A percentile compares a stretch with the other conserved stretches of the same genome.
These are phyloP conservation scores for Pythium monospermum DNA, from an alignment of 352 stramenopile genomes.

Conservation along the genomic window DNA sequence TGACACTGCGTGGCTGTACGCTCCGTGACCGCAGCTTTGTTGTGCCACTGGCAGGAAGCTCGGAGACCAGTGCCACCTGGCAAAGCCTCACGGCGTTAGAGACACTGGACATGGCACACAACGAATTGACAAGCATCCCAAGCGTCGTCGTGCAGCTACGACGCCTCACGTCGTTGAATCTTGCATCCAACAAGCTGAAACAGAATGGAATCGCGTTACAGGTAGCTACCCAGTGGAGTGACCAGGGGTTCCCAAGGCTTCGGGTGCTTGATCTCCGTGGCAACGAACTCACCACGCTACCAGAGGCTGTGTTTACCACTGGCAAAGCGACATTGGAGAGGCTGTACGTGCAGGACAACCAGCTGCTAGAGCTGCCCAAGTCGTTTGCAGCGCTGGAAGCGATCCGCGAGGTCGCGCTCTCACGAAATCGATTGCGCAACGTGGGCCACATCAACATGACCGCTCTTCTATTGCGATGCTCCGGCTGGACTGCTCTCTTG, in stretches of 20 bases:
- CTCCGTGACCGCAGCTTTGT: slow-evolving; percentile 18
- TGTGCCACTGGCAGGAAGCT: background rate
- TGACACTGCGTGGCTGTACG: slow-evolving; percentile 40
- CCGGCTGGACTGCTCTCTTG: slow-evolving; percentile 11
- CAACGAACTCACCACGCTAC: slow-evolving; percentile 33
- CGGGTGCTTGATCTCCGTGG: slow-evolving; percentile 13
- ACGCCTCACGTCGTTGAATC: slow-evolving; percentile 10
- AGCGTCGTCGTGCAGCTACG: slow-evolving; percentile 1
- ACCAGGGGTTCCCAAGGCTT: slow-evolving; percentile 5
- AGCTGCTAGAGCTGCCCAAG: slow-evolving; percentile 27
- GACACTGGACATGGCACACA: slow-evolving; percentile 31
- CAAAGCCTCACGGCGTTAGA: background rate
- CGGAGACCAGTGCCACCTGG: background rate
- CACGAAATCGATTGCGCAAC: slow-evolving; percentile 33
- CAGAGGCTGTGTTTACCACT: slow-evolving; percentile 29
- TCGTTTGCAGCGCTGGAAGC: slow-evolving; percentile 10
- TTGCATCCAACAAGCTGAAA: slow-evolving; percentile 17
- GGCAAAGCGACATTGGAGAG: slow-evolving; percentile 24
- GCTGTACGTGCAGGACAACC: slow-evolving; percentile 42
- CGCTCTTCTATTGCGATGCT: slow-evolving; percentile 8
- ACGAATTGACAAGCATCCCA: slow-evolving; percentile 17
- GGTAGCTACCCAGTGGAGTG: background rate
- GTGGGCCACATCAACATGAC: slow-evolving; percentile 3
- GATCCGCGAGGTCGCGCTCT: slow-evolving; percentile 26
- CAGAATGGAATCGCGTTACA: background rate